Conservation (phyloP, 805 yeast genomes). For the Nadsonia fulvescens region DNA sequence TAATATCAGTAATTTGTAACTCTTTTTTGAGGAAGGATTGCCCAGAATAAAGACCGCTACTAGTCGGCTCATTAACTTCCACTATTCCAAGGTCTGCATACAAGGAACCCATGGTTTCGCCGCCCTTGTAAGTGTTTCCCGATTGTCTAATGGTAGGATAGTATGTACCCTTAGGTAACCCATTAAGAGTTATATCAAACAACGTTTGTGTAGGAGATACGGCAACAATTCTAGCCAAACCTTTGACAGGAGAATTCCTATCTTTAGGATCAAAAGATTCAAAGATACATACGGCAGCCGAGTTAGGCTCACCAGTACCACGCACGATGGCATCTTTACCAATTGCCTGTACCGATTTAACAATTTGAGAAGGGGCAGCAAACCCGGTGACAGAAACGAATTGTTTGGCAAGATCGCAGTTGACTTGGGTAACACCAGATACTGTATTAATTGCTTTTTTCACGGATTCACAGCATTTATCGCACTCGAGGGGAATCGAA, state of each 20-base stretch:
- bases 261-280: conserved; percentile 46
- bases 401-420: conserved; percentile 40
- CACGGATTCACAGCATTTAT: conserved; percentile 49
- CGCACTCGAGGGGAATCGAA: conserved; percentile 74
- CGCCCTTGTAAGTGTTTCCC: conserved; percentile 54
- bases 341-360: conserved; percentile 45
- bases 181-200: conserved; percentile 66
- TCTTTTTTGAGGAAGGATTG: conserved; percentile 28
- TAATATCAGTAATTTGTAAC: conserved; percentile 36
- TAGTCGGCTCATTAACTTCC: conserved; percentile 7
- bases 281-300: conserved; percentile 81
- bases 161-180: conserved; percentile 47
- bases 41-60: conserved; percentile 9
- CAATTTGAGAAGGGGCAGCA: conserved; percentile 59
- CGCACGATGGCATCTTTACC: conserved; percentile 86
- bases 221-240: conserved; percentile 70
- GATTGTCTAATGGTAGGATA: conserved; percentile 47
- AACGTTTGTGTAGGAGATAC: conserved; percentile 34
- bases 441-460: conserved; percentile 31
- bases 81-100: conserved; percentile 21
- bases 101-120: conserved; percentile 17
- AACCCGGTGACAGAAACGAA: conserved; percentile 51
- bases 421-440: conserved; percentile 26
- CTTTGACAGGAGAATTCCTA: conserved; percentile 47
- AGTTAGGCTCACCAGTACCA: conserved; percentile 74